Evolutionary conservation across 768 basidiomycete genomes (phyloP).

Genomic region (Gautieria morchelliformis): DNA sequence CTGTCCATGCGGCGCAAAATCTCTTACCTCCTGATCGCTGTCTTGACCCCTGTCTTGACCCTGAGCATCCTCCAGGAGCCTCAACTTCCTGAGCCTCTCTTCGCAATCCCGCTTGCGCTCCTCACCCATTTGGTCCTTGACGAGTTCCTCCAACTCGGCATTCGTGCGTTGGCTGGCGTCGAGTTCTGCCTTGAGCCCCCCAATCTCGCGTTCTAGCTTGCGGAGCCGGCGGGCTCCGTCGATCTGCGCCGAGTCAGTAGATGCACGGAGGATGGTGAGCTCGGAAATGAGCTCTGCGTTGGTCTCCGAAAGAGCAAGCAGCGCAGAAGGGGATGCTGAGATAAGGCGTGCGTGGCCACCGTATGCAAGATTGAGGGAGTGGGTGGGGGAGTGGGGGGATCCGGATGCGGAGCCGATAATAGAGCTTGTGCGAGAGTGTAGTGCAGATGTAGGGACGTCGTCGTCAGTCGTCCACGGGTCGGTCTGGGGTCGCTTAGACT

Average conservation of each 20-base stretch:
- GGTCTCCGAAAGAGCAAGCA: constrained; percentile 68
- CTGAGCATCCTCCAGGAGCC: constrained; percentile 23
- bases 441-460: constrained; percentile 12
- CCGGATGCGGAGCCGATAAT: constrained; percentile 20
- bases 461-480: constrained; percentile 15
- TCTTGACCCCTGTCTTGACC: too few relatives aligned
- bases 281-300: constrained; percentile 73
- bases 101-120: constrained; percentile 37
- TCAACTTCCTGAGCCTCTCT: constrained; percentile 40
- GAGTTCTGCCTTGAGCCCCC: constrained; percentile 59
- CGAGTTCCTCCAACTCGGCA: constrained; percentile 61
- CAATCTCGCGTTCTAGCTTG: constrained; percentile 74
- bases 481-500: constrained; percentile 18
- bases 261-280: constrained; percentile 65
- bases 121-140: constrained; percentile 21
- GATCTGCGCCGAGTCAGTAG: constrained; percentile 56
- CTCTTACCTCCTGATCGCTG: constrained; percentile 28
- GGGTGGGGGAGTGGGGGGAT: neutral
- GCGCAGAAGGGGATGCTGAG: constrained; percentile 40
- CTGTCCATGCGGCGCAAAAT: constrained; percentile 46
- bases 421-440: constrained; percentile 39
- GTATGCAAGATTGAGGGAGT: constrained; percentile 2
- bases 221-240: constrained; percentile 61
- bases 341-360: constrained; percentile 10
- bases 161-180: constrained; percentile 66